phyloP scores from a whole-genome alignment of 208 protist species.

The Leishmania gerbilli region DNA sequence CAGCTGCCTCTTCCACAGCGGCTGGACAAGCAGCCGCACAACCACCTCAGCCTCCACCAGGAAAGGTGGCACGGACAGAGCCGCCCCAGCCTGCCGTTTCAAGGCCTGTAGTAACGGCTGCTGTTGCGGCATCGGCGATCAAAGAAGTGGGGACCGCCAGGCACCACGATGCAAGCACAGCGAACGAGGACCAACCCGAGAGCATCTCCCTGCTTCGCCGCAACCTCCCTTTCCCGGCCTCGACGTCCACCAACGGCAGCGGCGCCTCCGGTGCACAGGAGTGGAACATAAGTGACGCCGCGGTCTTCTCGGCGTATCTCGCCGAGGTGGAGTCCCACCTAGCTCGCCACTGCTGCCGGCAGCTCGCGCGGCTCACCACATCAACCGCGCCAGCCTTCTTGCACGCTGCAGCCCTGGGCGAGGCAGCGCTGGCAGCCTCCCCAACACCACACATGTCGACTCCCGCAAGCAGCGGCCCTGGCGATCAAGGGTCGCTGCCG shows the following conservation, averaged over 20 bases:
- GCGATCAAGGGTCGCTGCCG: not conserved
- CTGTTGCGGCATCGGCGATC: not conserved
- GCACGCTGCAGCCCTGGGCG: slow-evolving; percentile 24
- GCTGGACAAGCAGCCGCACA: not conserved
- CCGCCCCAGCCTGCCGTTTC: not conserved
- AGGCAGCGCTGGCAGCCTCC: slow-evolving; percentile 15
- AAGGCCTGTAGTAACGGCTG: not conserved
- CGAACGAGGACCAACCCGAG: not conserved
- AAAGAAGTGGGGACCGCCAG: not conserved
- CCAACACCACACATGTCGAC: too few species aligned
- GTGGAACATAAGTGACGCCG: slow-evolving; percentile 17
- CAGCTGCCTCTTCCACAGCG: not conserved
- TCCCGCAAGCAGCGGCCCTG: not conserved
- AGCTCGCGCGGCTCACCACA: slow-evolving; percentile 32
- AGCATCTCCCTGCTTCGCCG: not conserved
- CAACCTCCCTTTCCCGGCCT: not conserved
- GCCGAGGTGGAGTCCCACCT: slow-evolving; percentile 38
- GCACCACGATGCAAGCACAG: not conserved
- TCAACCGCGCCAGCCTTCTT: slow-evolving; percentile 23
- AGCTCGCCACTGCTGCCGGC: slow-evolving; percentile 31
- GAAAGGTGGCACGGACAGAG: not conserved
- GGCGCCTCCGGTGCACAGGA: not conserved
- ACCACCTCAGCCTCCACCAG: not conserved
- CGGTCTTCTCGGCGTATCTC: slow-evolving; percentile 33
- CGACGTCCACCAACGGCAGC: not conserved